Base-by-base conservation (phyloP, 2,329 filamentous ascomycete species). In the Endoconidiophora laricicola region DNA sequence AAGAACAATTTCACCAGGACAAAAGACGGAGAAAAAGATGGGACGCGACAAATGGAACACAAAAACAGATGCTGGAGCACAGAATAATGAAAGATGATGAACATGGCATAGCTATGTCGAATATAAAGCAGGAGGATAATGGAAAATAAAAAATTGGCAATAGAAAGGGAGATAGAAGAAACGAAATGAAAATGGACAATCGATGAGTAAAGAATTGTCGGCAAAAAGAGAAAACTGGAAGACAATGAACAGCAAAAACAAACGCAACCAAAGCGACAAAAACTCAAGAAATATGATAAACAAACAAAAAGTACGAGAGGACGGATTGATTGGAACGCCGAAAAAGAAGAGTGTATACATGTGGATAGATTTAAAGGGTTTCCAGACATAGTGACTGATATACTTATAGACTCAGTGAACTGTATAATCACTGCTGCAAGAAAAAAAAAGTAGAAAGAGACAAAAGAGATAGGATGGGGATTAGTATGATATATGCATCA, bases 291-390 rank as follows among this genome's bases (percentile, higher is more conserved):
- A 43, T 23, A 22, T 22, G 22, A 43, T 20, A 2, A 24, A 43
- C 33, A 46, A 37, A 46, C 12, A 46, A 46, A 12, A 33, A 10
- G 12, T 33, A 33, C 29, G 29, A 10, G 29, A 12, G 29, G 29
- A 33, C 9, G 12, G 29, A 33, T 33, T 10, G 29, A 33, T 33
- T 29, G 16, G 33, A 46, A 49, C 39, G 16, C 26, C 18, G 16
- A 23, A 49, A 44, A 49, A 44, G 37, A 42, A 39, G 46, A 20
- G 29, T 40, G 22, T 18, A 44, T 38, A 47, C 39, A 20, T 40
- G 47, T 10, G 44, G 38, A 48, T 52, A 42, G 23, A 46, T 33
- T 33, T 33, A 10, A 12, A 1, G 9, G 24, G 9, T 33, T 42
- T 12, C 39, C 45, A 10, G 41, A 33, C 22, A 45, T 47, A 40